These are phyloP conservation scores for Buxus sempervirens DNA, from an alignment of 164 flowering plant genomes.

Conservation along the genomic window DNA sequence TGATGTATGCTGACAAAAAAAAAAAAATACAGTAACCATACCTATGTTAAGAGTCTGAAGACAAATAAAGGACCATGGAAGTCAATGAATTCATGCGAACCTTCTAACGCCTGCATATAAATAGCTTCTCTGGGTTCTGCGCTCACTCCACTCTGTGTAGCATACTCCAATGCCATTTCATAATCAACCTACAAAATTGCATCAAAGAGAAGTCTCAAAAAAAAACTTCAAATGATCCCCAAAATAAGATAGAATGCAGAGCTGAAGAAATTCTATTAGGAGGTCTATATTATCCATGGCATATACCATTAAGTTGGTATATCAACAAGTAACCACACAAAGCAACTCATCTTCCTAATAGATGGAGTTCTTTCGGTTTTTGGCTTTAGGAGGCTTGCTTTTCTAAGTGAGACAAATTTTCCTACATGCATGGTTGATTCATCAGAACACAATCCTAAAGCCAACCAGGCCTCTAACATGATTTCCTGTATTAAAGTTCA, in stretches of 20 bases:
- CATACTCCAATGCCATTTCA: slow-evolving; percentile 77
- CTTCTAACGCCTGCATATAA: slow-evolving; percentile 52
- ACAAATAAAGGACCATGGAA: slow-evolving; percentile 58
- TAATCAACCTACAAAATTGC: slow-evolving; percentile 67
- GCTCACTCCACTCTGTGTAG: slow-evolving; percentile 66
- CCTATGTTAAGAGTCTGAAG: slow-evolving; percentile 56
- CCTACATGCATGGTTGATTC: neutral
- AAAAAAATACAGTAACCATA: no score
- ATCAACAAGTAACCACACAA: no score
- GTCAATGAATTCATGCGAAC: slow-evolving; percentile 38
- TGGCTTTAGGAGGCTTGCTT: neutral
- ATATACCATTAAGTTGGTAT: no score
- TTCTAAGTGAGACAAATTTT: neutral
- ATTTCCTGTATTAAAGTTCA: neutral
- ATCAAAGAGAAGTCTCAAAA: neutral
- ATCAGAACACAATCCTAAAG: neutral
- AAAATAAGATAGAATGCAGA: no score
- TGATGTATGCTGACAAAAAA: no score
- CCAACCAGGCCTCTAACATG: neutral
- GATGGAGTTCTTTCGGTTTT: neutral
- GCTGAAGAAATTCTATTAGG: no score
- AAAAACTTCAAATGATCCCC: no score
- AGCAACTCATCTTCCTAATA: no score
- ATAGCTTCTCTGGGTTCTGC: slow-evolving; percentile 77
- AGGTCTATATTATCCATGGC: no score